Conservation (phyloP, 2,329 filamentous ascomycete genomes). For the Ophidiomyces ophidiicola region DNA sequence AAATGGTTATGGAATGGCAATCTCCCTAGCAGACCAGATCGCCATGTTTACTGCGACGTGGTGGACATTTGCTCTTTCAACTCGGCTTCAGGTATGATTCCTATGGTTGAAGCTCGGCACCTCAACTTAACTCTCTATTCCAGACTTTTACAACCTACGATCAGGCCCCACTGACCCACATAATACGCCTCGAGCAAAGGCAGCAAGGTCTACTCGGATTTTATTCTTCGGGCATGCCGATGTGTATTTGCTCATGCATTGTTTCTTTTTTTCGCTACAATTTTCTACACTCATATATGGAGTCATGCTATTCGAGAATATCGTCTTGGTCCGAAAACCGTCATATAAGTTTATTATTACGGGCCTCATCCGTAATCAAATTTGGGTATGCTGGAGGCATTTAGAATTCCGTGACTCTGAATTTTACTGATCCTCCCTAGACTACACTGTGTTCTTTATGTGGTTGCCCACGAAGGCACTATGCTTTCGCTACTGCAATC, state of each 20-base stretch:
- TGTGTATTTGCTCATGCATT: conserved; percentile 28
- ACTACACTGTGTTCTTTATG: conserved; percentile 25
- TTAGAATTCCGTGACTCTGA: background rate
- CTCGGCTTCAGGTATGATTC: conserved; percentile 31
- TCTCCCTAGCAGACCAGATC: conserved; percentile 32
- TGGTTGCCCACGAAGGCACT: conserved; percentile 31
- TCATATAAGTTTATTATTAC: conserved; percentile 19
- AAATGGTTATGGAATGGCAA: conserved; percentile 34
- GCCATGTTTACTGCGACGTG: conserved; percentile 32
- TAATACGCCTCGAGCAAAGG: conserved; percentile 28
- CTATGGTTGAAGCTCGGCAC: no score
- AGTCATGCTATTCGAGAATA: conserved; percentile 21
- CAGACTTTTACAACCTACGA: conserved; percentile 32
- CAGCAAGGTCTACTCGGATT: conserved; percentile 27
- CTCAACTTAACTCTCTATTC: background rate
- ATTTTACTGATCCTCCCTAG: conserved; percentile 21
- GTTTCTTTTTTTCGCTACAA: conserved; percentile 30
- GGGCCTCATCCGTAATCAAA: conserved; percentile 21
- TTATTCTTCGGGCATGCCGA: conserved; percentile 32
- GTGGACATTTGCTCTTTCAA: conserved; percentile 31
- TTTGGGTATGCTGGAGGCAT: conserved; percentile 20
- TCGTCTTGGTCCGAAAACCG: conserved; percentile 20
- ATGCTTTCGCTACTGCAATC: conserved; percentile 35
- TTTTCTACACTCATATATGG: conserved; percentile 26
- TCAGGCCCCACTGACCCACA: conserved; percentile 26